These are phyloP conservation scores for Leishmania tropica DNA, from an alignment of 208 protist genomes.

Conservation along the genomic window DNA sequence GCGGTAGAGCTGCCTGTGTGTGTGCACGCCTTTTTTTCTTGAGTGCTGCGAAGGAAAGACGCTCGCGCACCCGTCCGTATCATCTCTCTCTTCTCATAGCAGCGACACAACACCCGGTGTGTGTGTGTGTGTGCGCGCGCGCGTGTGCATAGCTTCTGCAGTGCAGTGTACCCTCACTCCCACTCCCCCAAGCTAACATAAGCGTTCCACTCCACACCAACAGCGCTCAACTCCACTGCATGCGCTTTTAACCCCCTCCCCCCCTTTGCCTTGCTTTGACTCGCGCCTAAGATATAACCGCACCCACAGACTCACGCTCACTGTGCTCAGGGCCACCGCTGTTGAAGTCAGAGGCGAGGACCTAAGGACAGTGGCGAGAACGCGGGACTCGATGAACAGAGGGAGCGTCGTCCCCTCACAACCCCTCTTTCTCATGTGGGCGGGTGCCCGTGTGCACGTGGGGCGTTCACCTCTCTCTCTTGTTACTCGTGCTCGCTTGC, in stretches of 20 bases:
- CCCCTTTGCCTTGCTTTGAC: neutral
- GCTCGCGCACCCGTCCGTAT: neutral
- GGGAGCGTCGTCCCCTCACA: no score
- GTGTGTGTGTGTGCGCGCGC: no score
- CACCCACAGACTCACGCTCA: neutral
- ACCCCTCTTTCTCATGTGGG: neutral
- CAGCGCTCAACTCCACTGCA: neutral
- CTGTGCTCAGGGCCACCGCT: neutral
- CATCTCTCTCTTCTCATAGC: neutral
- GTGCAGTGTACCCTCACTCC: no score
- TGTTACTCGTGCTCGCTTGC: no score
- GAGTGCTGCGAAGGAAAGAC: neutral
- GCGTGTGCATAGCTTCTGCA: no score
- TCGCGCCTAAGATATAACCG: neutral
- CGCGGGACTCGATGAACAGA: neutral
- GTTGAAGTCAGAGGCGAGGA: neutral
- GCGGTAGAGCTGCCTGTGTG: neutral
- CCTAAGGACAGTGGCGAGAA: neutral
- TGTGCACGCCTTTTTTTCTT: neutral
- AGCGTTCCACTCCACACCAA: neutral
- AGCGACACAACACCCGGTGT: no score
- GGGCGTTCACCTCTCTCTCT: neutral
- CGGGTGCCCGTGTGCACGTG: neutral
- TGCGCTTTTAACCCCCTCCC: neutral
- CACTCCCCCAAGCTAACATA: neutral